These are phyloP conservation scores for Pyrrhoderma lamaoense DNA, from an alignment of 1,284 basidiomycete genomes.

Conservation along the genomic window DNA sequence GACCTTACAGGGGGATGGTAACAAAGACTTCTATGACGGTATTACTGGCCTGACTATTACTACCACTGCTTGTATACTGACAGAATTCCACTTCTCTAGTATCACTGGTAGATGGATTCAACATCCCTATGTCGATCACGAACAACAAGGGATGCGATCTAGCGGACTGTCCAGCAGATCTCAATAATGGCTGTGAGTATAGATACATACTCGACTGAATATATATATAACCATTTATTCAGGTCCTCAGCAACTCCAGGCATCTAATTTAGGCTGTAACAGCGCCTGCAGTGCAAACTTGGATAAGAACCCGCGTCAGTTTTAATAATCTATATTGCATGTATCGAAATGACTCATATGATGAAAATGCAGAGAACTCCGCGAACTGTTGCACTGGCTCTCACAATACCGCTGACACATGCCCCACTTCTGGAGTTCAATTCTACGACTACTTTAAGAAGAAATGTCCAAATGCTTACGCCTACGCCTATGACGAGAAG, in stretches of 20 bases:
- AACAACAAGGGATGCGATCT: constrained; percentile 43
- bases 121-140: constrained; percentile 48
- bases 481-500: constrained; percentile 43
- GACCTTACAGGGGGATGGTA: constrained; percentile 36
- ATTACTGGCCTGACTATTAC: constrained; percentile 15
- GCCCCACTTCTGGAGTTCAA: constrained; percentile 41
- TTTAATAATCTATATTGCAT: not conserved
- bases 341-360: not conserved
- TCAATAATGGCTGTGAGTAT: constrained; percentile 37
- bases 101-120: constrained; percentile 51
- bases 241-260: constrained; percentile 43
- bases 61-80: constrained; percentile 26
- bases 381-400: constrained; percentile 49
- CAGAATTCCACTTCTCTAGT: constrained; percentile 36
- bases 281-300: constrained; percentile 52
- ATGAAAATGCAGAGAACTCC: constrained; percentile 25
- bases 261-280: constrained; percentile 48
- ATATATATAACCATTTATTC: constrained; percentile 22
- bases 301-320: constrained; percentile 34
- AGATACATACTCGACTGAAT: not conserved
- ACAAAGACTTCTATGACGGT: constrained; percentile 43
- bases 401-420: constrained; percentile 41
- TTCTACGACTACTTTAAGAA: constrained; percentile 52
- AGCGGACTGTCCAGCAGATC: constrained; percentile 45
- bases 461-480: constrained; percentile 48